Percentiles rank a stretch among this genome's conserved stretches.
These are phyloP conservation scores for Arthrobotrys sphaeroides DNA, from an alignment of 2,329 filamentous ascomycete species.

Conservation along the genomic window DNA sequence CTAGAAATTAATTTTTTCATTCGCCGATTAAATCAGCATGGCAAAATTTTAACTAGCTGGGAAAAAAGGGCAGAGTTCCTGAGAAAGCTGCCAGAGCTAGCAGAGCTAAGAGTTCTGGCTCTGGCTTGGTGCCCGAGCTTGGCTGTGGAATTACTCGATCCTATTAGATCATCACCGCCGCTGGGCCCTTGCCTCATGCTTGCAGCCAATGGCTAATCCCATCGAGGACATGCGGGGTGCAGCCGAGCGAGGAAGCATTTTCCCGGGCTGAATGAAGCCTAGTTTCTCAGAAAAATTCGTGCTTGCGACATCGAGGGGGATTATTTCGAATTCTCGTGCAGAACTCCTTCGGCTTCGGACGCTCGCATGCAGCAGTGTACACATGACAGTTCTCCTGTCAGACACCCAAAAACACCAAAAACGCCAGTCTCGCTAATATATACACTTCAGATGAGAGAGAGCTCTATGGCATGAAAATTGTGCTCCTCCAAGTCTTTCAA, in stretches of 20 bases:
- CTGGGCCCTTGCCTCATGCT: conserved; percentile 13
- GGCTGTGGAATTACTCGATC: conserved; percentile 42
- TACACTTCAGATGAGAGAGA: conserved; percentile 1
- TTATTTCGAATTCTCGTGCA: neutral
- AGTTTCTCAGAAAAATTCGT: neutral
- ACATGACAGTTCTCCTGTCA: neutral
- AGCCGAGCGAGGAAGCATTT: neutral
- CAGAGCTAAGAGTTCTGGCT: conserved; percentile 17
- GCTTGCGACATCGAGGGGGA: neutral
- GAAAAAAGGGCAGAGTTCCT: conserved; percentile 25
- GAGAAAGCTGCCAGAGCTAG: neutral
- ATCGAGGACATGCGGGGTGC: conserved; percentile 6
- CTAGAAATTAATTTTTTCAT: conserved; percentile 39
- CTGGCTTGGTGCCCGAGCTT: conserved; percentile 41
- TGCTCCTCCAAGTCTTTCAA: neutral
- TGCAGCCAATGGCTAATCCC: conserved; percentile 2
- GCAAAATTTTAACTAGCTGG: conserved; percentile 20
- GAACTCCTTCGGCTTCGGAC: neutral
- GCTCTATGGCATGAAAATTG: neutral
- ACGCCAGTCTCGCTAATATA: conserved; percentile 7
- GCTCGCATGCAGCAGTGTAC: neutral
- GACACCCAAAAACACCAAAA: neutral
- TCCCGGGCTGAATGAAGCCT: neutral
- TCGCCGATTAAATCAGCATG: conserved; percentile 38
- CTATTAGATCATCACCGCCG: conserved; percentile 39